Conservation (phyloP, 495 filamentous ascomycete genomes). For the Cudoniella acicularis region DNA sequence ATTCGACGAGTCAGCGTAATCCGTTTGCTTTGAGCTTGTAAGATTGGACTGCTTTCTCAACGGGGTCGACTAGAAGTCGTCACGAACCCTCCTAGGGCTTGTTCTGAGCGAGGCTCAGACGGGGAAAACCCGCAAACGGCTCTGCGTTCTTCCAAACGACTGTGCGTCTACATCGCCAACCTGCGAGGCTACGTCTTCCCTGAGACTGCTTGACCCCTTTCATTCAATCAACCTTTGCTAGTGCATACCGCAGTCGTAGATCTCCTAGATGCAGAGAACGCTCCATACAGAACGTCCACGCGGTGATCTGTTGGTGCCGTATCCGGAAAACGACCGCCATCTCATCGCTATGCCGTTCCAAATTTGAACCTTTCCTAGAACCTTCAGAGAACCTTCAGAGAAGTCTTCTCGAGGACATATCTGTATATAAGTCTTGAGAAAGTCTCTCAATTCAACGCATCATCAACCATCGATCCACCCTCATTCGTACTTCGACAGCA, state of each 20-base stretch:
- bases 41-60: not conserved
- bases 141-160: not conserved
- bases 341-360: not conserved
- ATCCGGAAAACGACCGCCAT: too few species aligned
- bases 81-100: not conserved
- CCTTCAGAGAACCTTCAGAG: not conserved
- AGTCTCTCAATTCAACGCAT: not conserved
- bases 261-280: not conserved
- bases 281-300: not conserved
- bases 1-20: not conserved
- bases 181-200: not conserved
- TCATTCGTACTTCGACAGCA: not conserved
- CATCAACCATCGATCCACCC: conserved; percentile 11
- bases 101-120: not conserved
- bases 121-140: not conserved
- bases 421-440: not conserved
- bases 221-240: not conserved
- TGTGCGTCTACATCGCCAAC: not conserved
- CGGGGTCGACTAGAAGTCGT: not conserved
- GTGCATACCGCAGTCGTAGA: not conserved
- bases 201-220: not conserved
- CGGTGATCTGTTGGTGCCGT: too few species aligned
- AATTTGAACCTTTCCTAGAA: not conserved
- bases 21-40: not conserved
- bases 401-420: not conserved